Base-by-base conservation (phyloP, 202 grass and related monocot species). In the Hordeum pubiflorum region DNA sequence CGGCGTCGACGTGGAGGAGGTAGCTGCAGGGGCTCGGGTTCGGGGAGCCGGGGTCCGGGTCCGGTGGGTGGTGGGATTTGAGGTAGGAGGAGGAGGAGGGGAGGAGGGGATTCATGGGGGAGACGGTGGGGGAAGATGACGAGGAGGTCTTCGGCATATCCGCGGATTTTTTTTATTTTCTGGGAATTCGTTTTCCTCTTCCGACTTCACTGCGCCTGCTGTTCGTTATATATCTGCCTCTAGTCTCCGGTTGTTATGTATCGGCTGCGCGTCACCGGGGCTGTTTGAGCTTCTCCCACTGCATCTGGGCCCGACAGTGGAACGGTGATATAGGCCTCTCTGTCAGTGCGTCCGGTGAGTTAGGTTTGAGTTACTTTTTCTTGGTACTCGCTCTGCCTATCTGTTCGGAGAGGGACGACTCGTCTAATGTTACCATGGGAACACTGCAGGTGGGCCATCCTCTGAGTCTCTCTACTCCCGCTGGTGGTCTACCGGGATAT, bases 51-150 rank as follows among this genome's bases (percentile, higher is more conserved):
- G 81, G 66, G 75, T 73, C 90, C 31, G 81, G 81, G 86, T 83
- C 82, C 73, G 87, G 83, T 59, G 83, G 90, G 79, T 87, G 88
- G 52, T 86, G 82, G 22, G 90, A 75, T 81, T 83, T 91, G 82
- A 82, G 79, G 61, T 73, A 54, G 50, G 50, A 87, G 44, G 82
- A 44, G 38, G 79, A 88, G 78, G 88, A 74, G 12, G 83, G 85
- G 84, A 91, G 79, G 88, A 83, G 75, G 61, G 95, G 85, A 75
- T 93, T 98, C 96, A 97, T 98, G 58, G 96, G 69, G 82, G 88
- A 86, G 83, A 98, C 71, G 77, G 75, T 93, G 70, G 90, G 92
- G 43, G 86, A 89, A 58, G 83, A 86, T 41, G 96, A 89, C 18
- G 92, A 89, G 40, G 86, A 88, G 48, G 74, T 89, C 85, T 98